Evolutionary conservation across 768 basidiomycete species (phyloP).

Genomic region (Boletus bicolor): DNA sequence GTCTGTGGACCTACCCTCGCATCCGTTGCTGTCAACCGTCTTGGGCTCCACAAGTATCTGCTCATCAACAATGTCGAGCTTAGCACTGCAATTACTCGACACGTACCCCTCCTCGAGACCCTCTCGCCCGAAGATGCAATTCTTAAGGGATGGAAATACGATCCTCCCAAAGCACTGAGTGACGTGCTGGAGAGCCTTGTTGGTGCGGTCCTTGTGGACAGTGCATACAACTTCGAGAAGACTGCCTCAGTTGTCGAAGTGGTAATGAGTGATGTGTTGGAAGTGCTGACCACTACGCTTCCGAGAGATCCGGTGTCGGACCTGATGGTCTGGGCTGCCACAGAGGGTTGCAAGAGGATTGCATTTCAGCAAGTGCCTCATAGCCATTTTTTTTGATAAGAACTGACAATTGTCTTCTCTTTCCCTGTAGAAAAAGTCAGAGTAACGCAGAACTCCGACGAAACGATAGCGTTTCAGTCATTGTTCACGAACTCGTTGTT

Average conservation of each 20-base stretch:
- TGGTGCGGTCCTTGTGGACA: constrained; percentile 82
- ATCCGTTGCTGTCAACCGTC: constrained; percentile 58
- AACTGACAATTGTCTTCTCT: neutral
- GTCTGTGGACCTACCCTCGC: constrained; percentile 76
- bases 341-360: constrained; percentile 52
- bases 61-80: constrained; percentile 69
- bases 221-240: constrained; percentile 68
- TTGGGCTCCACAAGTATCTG: constrained; percentile 66
- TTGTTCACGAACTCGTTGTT: constrained; percentile 56
- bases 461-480: constrained; percentile 52
- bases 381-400: neutral
- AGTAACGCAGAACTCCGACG: constrained; percentile 42
- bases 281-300: constrained; percentile 53
- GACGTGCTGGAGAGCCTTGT: constrained; percentile 85
- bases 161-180: constrained; percentile 82
- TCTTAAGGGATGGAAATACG: constrained; percentile 70
- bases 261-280: constrained; percentile 67
- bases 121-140: constrained; percentile 62
- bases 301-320: constrained; percentile 71
- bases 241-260: constrained; percentile 57
- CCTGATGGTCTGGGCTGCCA: constrained; percentile 63
- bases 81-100: constrained; percentile 57
- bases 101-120: constrained; percentile 55
- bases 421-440: constrained; percentile 37
- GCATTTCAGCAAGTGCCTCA: constrained; percentile 42